Percentiles rank a stretch among this genome's conserved stretches.
Evolutionary conservation across 192 early-diverging fungal species (phyloP).

Genomic region (Gaertneriomyces semiglobifer): DNA sequence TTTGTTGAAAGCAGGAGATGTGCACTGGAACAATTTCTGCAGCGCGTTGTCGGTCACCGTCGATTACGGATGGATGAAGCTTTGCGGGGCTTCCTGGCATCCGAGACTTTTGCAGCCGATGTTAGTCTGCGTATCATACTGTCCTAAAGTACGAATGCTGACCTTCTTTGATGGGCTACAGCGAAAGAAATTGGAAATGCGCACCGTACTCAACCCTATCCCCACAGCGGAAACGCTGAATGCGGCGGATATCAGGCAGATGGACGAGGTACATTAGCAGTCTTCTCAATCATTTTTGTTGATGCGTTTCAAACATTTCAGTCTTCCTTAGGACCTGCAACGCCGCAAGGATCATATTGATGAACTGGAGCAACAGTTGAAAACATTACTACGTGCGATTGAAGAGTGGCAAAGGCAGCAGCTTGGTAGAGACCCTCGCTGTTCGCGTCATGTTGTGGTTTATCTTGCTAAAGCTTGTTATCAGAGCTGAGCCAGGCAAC

Average conservation of each 20-base stretch:
- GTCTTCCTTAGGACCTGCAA: slow-evolving; percentile 67
- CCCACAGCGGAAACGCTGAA: background rate
- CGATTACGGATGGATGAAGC: slow-evolving; percentile 78
- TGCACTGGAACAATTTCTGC: slow-evolving; percentile 78
- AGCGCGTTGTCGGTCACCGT: slow-evolving; percentile 76
- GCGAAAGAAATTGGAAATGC: slow-evolving; percentile 23
- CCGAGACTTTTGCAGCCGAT: slow-evolving; percentile 74
- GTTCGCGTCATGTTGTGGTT: background rate
- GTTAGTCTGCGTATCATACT: slow-evolving; percentile 16
- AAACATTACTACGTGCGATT: slow-evolving; percentile 70
- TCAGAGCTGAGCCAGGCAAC: slow-evolving; percentile 52
- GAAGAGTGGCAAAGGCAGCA: slow-evolving; percentile 47
- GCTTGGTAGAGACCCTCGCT: background rate
- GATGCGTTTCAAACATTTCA: no score
- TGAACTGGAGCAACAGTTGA: slow-evolving; percentile 72
- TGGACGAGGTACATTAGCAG: background rate
- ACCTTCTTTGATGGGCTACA: background rate
- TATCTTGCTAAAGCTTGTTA: no score
- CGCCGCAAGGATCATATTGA: slow-evolving; percentile 71
- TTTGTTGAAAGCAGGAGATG: slow-evolving; percentile 86
- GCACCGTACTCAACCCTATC: slow-evolving; percentile 19
- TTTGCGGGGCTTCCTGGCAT: slow-evolving; percentile 83
- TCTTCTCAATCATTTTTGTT: no score
- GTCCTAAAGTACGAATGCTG: background rate
- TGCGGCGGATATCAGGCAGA: background rate